Evolutionary conservation across 257 asterid species (phyloP).

Genomic region (Prunella vulgaris): DNA sequence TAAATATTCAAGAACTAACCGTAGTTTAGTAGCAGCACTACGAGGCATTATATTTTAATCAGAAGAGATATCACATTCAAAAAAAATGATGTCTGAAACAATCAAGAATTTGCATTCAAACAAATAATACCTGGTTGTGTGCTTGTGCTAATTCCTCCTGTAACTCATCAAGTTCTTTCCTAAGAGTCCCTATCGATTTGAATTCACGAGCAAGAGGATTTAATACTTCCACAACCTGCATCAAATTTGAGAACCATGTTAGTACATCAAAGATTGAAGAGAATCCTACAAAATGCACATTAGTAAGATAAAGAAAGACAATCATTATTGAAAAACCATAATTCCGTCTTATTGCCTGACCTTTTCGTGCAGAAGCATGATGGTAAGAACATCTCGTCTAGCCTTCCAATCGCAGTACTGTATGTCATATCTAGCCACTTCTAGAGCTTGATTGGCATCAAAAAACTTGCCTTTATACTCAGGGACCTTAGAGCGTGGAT

Average conservation of each 20-base stretch:
- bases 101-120: neutral
- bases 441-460: slow-evolving; percentile 74
- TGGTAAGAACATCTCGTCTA: slow-evolving; percentile 81
- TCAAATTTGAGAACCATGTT: neutral
- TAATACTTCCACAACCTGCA: slow-evolving; percentile 75
- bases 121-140: slow-evolving; percentile 65
- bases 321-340: too few relatives aligned
- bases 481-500: slow-evolving; percentile 81
- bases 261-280: neutral
- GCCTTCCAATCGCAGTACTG: slow-evolving; percentile 99
- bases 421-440: slow-evolving; percentile 80
- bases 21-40: slow-evolving; percentile 10
- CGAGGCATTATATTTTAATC: neutral
- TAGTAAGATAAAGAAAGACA: too few relatives aligned
- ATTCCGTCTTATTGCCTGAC: slow-evolving; percentile 32
- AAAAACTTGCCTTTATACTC: slow-evolving; percentile 71
- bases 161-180: slow-evolving; percentile 80
- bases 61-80: neutral
- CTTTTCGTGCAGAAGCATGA: slow-evolving; percentile 96
- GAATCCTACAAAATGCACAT: neutral
- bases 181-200: slow-evolving; percentile 86
- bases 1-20: slow-evolving; percentile 16
- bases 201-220: slow-evolving; percentile 97
- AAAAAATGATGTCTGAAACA: neutral
- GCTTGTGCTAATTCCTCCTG: slow-evolving; percentile 75